Percentiles rank a stretch among this genome's conserved stretches.
Evolutionary conservation across 2,329 filamentous ascomycete species (phyloP).

Genomic region (Pseudogymnoascus sp.): DNA sequence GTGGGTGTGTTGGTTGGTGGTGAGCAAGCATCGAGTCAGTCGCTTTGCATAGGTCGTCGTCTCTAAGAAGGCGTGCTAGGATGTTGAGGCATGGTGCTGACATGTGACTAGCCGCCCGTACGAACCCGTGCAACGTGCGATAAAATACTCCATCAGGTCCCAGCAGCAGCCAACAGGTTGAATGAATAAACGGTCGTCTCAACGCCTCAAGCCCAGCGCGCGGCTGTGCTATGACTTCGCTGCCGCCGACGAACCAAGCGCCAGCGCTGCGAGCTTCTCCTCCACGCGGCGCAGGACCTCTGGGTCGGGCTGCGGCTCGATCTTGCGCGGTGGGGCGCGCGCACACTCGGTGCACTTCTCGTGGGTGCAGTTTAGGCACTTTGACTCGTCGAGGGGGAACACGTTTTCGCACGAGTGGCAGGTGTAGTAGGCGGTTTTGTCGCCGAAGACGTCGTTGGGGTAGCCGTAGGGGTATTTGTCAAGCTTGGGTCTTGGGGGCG

Average conservation of each 20-base stretch:
- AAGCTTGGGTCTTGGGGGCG: conserved; percentile 47
- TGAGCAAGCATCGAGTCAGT: background rate
- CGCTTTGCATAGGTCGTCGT: no score
- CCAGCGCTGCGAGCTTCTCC: conserved; percentile 40
- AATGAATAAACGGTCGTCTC: no score
- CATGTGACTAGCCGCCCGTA: background rate
- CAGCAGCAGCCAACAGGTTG: no score
- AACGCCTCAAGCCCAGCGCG: no score
- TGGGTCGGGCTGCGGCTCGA: conserved; percentile 53
- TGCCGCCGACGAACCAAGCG: background rate
- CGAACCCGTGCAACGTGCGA: background rate
- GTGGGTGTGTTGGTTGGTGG: background rate
- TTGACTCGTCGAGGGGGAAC: conserved; percentile 38
- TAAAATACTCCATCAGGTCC: background rate
- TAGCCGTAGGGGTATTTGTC: conserved; percentile 63
- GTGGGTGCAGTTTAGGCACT: conserved; percentile 53
- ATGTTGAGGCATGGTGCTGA: background rate
- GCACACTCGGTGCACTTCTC: conserved; percentile 51
- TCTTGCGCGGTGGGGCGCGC: conserved; percentile 37
- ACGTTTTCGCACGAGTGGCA: conserved; percentile 56
- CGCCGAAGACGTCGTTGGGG: conserved; percentile 45
- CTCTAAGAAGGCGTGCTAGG: no score
- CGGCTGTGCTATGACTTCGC: background rate
- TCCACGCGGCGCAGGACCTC: conserved; percentile 50
- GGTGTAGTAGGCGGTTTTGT: conserved; percentile 41